Conservation (phyloP, 371 early-diverging fungal genomes). For the Haplosporangium sp. region DNA sequence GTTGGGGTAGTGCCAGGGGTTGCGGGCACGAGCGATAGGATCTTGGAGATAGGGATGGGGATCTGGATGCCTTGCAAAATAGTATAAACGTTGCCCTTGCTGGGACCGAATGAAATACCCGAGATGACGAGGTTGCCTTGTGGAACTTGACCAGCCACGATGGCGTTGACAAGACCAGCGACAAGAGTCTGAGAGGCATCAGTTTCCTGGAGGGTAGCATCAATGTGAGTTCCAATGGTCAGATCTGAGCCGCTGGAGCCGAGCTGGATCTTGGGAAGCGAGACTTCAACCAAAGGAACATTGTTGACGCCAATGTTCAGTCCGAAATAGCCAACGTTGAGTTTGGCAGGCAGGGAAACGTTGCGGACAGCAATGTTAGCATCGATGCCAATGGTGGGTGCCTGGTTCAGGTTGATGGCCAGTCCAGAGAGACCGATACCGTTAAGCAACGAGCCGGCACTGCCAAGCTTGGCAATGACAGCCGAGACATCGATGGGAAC, state of each 20-base stretch:
- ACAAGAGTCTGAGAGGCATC: constrained; percentile 45
- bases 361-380: constrained; percentile 41
- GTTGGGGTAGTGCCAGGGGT: constrained; percentile 11
- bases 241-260: constrained; percentile 35
- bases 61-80: constrained; percentile 43
- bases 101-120: constrained; percentile 47
- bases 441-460: constrained; percentile 45
- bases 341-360: constrained; percentile 35
- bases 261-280: constrained; percentile 43
- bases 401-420: constrained; percentile 51
- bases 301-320: constrained; percentile 29
- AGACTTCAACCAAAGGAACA: constrained; percentile 29
- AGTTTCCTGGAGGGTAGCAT: constrained; percentile 26
- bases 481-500: constrained; percentile 38
- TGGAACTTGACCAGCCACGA: constrained; percentile 43
- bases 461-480: constrained; percentile 31
- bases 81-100: constrained; percentile 39
- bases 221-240: constrained; percentile 43
- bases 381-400: constrained; percentile 48
- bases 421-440: constrained; percentile 42
- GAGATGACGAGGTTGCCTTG: constrained; percentile 38
- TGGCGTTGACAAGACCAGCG: constrained; percentile 43
- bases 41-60: constrained; percentile 45
- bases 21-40: constrained; percentile 34
- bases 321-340: constrained; percentile 48